Base-by-base conservation (phyloP, 495 filamentous ascomycete species). In the Penicillium riverlandense region DNA sequence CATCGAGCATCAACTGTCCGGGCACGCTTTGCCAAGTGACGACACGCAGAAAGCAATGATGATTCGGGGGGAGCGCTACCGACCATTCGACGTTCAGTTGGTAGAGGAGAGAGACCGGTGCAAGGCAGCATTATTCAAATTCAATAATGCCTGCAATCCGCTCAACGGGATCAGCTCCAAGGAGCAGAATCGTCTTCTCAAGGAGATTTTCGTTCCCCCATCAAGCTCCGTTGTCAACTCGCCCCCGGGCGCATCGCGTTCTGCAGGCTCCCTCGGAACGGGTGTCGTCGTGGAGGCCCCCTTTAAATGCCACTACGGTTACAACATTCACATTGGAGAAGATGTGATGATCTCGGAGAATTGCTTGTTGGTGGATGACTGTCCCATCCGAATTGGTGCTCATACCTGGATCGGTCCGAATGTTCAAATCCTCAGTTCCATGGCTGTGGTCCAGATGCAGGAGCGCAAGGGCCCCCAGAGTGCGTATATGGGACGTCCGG, bases 291-390 rank as follows among this genome's bases (percentile, higher is more conserved):
- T 98, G 34, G 89, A 96, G 47, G 82, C 87, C 2, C 91, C 92
- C 10, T 97, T 98, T 60, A 83, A 73, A 31, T 97, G 92, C 62
- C 89, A 96, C 55, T 98, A 96, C 55, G 92, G 92, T 2, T 96
- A 95, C 57, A 96, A 98, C 54, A 85, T 97, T 51, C 75, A 76
- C 32, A 83, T 98, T 48, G 92, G 86, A 15, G 85, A 90, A 53
- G 82, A 92, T 55, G 88, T 92, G 7, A 77, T 83, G 49, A 90
- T 98, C 46, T 86, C 85, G 8, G 77, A 86, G 37, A 88, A 90
- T 51, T 97, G 92, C 58, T 79, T 83, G 9, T 86, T 98, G 54
- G 77, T 90, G 40, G 92, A 98, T 54, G 83, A 88, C 30, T 79
- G 79, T 46, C 59, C 67, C 35, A 79, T 88, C 47, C 80, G 69